Evolutionary conservation across 495 filamentous ascomycete species (phyloP), one percentile per base, ranked within the genome.

Genomic region (Barbatosphaeria neglecta): DNA sequence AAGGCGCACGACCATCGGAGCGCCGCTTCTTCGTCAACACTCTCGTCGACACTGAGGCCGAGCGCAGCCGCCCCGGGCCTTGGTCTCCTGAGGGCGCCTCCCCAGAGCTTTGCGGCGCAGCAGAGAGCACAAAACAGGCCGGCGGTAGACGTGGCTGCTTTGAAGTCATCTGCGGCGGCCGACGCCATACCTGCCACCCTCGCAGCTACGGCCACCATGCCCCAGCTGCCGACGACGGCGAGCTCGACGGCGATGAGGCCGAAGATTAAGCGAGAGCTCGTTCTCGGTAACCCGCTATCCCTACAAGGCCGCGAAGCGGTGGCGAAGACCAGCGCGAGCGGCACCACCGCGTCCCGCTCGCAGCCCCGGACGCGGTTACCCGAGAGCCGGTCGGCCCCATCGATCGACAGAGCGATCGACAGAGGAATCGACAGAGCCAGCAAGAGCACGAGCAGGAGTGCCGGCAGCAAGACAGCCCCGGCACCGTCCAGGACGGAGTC

Each of bases 101-200:
- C 72, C 4, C 75, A 77, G 47, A 78, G 75, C 47, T 78, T 76
- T 54, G 77, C 77, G 10, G 77, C 77, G 6, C 76, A 80, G 46
- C 76, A 80, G 50, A 62, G 77, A 41, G 70, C 72, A 20, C 61
- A 73, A 35, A 52, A 51, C 33, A 68, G 65, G 28, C 62, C 67
- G 2, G 33, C 45, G 47, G 22, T 24, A 22, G 22, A 41, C 18
- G 50, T 24, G 42, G 57, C 9, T 51, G 57, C 1, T 4, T 13
- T 31, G 7, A 13, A 31, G 27, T 10, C 7, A n/a, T n/a, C n/a
- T n/a, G n/a, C n/a, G n/a, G n/a, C n/a, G 8, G 27, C 27, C 4
- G 31, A 35, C 15, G 31, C 31, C 13, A n/a, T 35, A n/a, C 13
- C 31, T 4, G 6, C 31, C 2, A 15, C 1, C 10, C 4, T n/a